Evolutionary conservation across 352 stramenopile genomes (phyloP).

Genomic region (Peronospora farinosa): DNA sequence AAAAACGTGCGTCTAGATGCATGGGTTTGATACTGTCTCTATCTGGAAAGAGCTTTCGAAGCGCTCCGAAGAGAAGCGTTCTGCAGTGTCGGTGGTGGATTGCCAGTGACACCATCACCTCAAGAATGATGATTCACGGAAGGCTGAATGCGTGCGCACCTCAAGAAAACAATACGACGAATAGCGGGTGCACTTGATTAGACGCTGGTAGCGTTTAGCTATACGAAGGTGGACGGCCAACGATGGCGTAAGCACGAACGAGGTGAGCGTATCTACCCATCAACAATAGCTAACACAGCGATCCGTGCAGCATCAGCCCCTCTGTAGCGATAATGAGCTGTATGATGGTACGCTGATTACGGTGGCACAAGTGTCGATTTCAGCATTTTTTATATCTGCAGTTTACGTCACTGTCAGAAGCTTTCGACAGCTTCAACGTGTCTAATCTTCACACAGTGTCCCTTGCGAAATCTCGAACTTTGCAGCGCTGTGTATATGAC

Average conservation of each 20-base stretch:
- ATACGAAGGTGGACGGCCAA: conserved; percentile 2
- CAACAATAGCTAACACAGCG: conserved; percentile 6
- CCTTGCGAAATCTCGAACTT: no score
- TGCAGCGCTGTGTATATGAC: no score
- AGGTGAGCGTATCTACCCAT: conserved; percentile 11
- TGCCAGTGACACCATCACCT: conserved; percentile 3
- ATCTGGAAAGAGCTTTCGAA: no score
- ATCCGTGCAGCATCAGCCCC: conserved; percentile 1
- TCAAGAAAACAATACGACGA: conserved; percentile 12
- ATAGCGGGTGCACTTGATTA: conserved; percentile 3
- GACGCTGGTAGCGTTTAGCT: conserved; percentile 1
- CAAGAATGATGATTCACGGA: conserved; percentile 7
- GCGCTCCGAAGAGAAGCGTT: no score
- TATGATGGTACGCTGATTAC: conserved; percentile 10
- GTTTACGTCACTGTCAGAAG: no score
- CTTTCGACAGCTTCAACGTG: no score
- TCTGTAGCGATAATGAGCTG: not conserved
- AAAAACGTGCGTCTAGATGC: not conserved
- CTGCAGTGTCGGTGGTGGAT: not conserved
- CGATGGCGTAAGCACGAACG: conserved; percentile 22
- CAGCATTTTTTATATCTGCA: no score
- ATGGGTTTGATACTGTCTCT: no score
- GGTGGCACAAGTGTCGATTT: not conserved
- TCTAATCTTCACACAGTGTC: no score
- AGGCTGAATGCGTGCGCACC: conserved; percentile 3